These are phyloP conservation scores for Daldinia caldariorum DNA, from an alignment of 495 filamentous ascomycete species.

Conservation along the genomic window DNA sequence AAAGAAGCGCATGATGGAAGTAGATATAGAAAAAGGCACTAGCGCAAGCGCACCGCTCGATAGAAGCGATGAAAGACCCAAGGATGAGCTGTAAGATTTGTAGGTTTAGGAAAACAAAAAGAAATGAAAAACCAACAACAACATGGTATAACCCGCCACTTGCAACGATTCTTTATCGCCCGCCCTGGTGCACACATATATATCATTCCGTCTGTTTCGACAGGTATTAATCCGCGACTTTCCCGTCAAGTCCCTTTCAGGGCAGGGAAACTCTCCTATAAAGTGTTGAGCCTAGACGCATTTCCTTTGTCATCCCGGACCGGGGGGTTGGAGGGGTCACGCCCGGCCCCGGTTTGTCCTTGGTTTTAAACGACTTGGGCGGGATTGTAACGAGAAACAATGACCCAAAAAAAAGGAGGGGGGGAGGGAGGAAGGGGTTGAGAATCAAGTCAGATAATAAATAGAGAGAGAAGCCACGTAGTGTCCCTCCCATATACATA, in stretches of 20 bases:
- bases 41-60: constrained; percentile 50
- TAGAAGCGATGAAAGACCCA: constrained; percentile 45
- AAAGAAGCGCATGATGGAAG: constrained; percentile 89
- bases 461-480: too few species aligned
- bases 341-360: too few species aligned
- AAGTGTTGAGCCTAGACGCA: constrained; percentile 6
- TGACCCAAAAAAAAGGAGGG: too few species aligned
- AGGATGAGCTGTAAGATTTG: constrained; percentile 54
- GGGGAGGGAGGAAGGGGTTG: constrained; percentile 2
- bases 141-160: background rate
- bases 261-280: constrained; percentile 14
- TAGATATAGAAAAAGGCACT: background rate
- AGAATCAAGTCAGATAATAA: too few species aligned
- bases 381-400: background rate
- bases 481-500: background rate
- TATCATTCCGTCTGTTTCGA: constrained; percentile 41
- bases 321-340: background rate
- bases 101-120: background rate
- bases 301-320: constrained; percentile 31
- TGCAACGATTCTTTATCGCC: background rate
- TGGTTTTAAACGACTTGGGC: constrained; percentile 20
- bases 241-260: background rate
- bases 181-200: background rate
- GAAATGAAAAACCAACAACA: background rate
- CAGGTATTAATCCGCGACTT: constrained; percentile 17